Percentiles rank a stretch among this genome's conserved stretches.
Conservation (phyloP, 2,329 filamentous ascomycete species). For the Trichoderma aggressivum region DNA sequence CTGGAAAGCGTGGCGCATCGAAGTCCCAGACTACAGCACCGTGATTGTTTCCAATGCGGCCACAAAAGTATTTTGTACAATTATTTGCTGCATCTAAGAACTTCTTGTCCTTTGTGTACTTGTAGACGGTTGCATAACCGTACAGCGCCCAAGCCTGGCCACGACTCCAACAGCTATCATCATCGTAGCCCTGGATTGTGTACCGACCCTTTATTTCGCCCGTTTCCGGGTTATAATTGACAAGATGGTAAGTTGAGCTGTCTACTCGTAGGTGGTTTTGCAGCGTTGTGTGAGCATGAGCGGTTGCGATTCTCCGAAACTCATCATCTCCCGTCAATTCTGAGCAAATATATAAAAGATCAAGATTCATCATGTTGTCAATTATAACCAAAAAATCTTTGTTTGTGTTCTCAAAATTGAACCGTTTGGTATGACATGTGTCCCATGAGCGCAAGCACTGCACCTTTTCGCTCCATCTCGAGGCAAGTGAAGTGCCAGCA, state of each 20-base stretch:
- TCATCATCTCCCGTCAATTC: slow-evolving; percentile 17
- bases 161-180: slow-evolving; percentile 18
- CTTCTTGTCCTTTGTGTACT: slow-evolving; percentile 9
- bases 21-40: slow-evolving; percentile 20
- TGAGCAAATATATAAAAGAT: slow-evolving; percentile 18
- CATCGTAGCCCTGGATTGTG: slow-evolving; percentile 20
- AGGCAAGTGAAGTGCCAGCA: slow-evolving; percentile 15
- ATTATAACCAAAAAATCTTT: slow-evolving; percentile 20
- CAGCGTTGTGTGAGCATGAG: slow-evolving; percentile 17
- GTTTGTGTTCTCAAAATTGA: slow-evolving; percentile 6
- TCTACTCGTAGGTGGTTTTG: slow-evolving; percentile 15
- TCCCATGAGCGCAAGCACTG: slow-evolving; percentile 20
- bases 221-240: slow-evolving; percentile 18
- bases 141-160: slow-evolving; percentile 20
- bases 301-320: slow-evolving; percentile 13
- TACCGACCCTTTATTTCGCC: slow-evolving; percentile 18
- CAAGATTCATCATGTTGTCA: slow-evolving; percentile 25
- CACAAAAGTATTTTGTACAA: slow-evolving; percentile 12
- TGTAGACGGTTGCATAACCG: slow-evolving; percentile 18
- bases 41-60: slow-evolving; percentile 3
- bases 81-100: slow-evolving; percentile 16
- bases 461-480: slow-evolving; percentile 20
- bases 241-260: slow-evolving; percentile 20
- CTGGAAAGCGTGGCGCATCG: slow-evolving; percentile 22
- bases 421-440: neutral